Evolutionary conservation across 2,329 filamentous ascomycete genomes (phyloP), one percentile per base, ranked within the genome.

Genomic region (Trichophyton mentagrophytes): DNA sequence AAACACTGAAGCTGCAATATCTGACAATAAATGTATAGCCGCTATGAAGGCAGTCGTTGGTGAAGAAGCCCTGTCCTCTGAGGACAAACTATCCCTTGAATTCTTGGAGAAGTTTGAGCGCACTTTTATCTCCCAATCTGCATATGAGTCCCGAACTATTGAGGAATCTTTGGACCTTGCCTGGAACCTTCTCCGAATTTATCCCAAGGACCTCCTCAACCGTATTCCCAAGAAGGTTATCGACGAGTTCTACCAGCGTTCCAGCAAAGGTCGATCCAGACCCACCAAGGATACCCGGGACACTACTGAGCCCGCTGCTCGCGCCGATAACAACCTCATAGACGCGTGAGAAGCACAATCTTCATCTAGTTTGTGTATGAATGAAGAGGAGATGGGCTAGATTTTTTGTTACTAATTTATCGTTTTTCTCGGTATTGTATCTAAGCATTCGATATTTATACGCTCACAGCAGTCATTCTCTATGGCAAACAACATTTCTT

Each of bases 41-140:
- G 88, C 90, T 73, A 99, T 99, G 93, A 99, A 97, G 81, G 93
- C 93, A 64, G 93, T 99, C 75, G 93, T 99, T 62, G 93, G 93
- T 78, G 95, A 99, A 78, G 93, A 99, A 75, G 93, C 93, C 38
- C 77, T 99, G 71, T 96, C 90, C 30, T 83, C 88, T 60, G 93
- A 99, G 78, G 93, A 99, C 79, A 97, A 97, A 80, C 84, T 97
- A 62, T 96, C 92, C 7, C 84, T 99, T 42, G 93, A 99, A 76
- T 99, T 99, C 81, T 79, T 99, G 69, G 92, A 97, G 72, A 97
- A 97, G 78, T 99, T 99, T 72, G 93, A 99, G 79, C 87, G 88
- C 65, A 89, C 88, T 62, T 99, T 97, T 77, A 95, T 99, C 74
- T 81, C 82, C 65, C 93, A 99, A 77, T 89, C 89, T 60, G 80